phyloP scores from a whole-genome alignment of 2,329 filamentous ascomycete species.

The Lasiodiplodia sp. region DNA sequence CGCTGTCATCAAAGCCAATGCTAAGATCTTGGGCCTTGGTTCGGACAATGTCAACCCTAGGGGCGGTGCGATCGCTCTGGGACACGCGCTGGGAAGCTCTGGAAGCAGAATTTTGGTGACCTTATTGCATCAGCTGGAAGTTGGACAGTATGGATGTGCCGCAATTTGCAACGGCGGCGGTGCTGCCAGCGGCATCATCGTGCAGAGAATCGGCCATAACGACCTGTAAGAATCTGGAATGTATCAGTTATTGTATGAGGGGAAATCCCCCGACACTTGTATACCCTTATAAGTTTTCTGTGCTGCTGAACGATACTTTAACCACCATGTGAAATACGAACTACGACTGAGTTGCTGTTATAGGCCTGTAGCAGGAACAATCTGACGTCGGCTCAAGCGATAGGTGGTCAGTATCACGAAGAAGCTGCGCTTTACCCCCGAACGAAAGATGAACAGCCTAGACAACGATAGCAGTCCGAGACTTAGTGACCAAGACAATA shows the following conservation, averaged over 20 bases:
- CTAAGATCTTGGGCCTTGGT: conserved; percentile 86
- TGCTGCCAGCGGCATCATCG: conserved; percentile 87
- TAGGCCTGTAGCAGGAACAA: background rate
- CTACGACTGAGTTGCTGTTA: background rate
- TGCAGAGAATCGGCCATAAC: conserved; percentile 72
- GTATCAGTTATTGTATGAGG: background rate
- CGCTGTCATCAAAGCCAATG: conserved; percentile 91
- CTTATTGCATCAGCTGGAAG: conserved; percentile 87
- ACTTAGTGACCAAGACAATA: background rate
- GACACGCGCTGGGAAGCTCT: conserved; percentile 91
- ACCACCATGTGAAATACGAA: background rate
- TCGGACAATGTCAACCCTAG: conserved; percentile 83
- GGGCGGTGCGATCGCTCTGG: conserved; percentile 89
- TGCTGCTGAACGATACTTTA: background rate
- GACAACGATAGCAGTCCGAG: background rate
- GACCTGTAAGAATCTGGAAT: conserved; percentile 39
- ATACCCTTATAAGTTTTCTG: background rate
- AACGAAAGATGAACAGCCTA: background rate
- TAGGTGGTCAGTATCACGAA: background rate
- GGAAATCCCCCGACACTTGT: background rate
- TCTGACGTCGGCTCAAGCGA: background rate
- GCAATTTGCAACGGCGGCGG: conserved; percentile 98
- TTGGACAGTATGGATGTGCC: conserved; percentile 91
- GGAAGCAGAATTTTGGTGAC: conserved; percentile 91
- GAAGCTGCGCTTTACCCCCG: background rate